phyloP scores from a whole-genome alignment of 768 basidiomycete genomes.

The Mycena capillaripes region DNA sequence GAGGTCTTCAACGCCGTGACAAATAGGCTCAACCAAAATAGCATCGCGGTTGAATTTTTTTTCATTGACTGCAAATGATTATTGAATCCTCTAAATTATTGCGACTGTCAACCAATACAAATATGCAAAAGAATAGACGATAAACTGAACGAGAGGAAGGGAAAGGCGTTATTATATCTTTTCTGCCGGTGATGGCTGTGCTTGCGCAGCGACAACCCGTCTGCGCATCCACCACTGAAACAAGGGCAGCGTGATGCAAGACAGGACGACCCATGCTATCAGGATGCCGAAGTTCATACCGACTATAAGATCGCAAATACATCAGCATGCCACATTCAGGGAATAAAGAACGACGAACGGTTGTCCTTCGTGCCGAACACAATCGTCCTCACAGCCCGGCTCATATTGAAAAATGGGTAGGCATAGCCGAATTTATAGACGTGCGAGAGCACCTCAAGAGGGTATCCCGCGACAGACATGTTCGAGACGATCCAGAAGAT shows the following conservation, averaged over 20 bases:
- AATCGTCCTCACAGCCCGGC: constrained; percentile 60
- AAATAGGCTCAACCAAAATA: too few relatives aligned
- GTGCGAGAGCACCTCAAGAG: constrained; percentile 61
- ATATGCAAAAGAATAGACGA: too few relatives aligned
- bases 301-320: constrained; percentile 46
- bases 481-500: constrained; percentile 46
- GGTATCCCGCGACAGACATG: constrained; percentile 41
- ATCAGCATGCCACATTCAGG: neutral
- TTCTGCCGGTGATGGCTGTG: too few relatives aligned
- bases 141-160: too few relatives aligned
- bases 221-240: constrained; percentile 39
- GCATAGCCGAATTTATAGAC: constrained; percentile 68
- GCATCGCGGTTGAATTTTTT: too few relatives aligned
- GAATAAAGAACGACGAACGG: constrained; percentile 47
- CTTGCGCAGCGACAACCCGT: too few relatives aligned
- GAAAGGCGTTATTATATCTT: too few relatives aligned
- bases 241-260: constrained; percentile 39
- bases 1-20: too few relatives aligned
- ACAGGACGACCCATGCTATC: constrained; percentile 46
- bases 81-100: too few relatives aligned
- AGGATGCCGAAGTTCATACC: constrained; percentile 67
- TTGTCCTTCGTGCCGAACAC: constrained; percentile 67
- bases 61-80: too few relatives aligned
- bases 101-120: too few relatives aligned
- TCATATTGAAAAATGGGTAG: constrained; percentile 70